Evolutionary conservation across 202 grass and related monocot species (phyloP), one percentile per base, ranked within the genome.

Genomic region (Cymbopogon flexuosus): DNA sequence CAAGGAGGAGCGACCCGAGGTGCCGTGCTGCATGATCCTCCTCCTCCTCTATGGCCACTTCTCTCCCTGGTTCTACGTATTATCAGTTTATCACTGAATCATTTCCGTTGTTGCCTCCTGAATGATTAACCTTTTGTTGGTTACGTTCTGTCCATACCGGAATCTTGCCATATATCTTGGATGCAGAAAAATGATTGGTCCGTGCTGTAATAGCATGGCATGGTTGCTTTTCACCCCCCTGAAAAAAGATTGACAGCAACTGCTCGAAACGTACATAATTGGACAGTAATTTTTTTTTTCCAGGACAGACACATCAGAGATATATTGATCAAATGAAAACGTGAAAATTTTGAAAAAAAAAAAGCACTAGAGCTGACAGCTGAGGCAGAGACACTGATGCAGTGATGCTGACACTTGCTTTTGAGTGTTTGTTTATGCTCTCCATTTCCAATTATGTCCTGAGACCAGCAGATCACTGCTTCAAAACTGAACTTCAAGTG

Each of bases 1-100:
- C 88, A 96, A 96, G 83, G 90, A 99, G 59, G 96, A 99, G 81
- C 68, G 96, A 5, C 96, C 96, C 0, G 96, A 99, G 96, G 96
- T 97, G 73, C 64, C 47, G 8, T 97, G 73, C 65, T 72, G 24
- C 58, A 29, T 47, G 4, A 71, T 49, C 14, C 12, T 27, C 41
- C 41, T 2, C 0, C 2, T 11, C 40, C 35, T 6, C 37, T 37
- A 3, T 36, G 2, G 7, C 6, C 36, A 5, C 0, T 19, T 6
- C 35, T 5, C n/a, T 13, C 30, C 14, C 5, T 31, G 6, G 4
- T 49, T 30, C 13, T 10, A 59, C 12, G 1, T 54, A 54, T 2
- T 70, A 21, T 43, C 24, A 47, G 11, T 61, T 2, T 70, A 21
- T 43, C 24, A 47, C 18, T 61, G n/a, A 57, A 0, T n/a, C n/a